Evolutionary conservation across 1,284 basidiomycete species (phyloP), one percentile per base, ranked within the genome.

Genomic region (Earliella scabrosa): DNA sequence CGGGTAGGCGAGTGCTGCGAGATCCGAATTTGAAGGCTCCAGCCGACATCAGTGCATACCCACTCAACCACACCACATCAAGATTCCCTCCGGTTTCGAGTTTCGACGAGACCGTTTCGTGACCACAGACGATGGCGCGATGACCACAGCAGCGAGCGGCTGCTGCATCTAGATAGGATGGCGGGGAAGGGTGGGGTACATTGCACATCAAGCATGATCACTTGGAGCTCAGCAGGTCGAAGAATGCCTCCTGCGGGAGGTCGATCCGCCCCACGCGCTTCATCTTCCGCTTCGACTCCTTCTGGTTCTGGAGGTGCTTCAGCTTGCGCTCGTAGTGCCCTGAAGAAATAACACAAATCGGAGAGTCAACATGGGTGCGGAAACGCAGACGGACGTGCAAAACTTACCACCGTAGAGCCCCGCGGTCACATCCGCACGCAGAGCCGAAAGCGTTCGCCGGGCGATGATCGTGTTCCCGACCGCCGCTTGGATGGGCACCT

Each of bases 351-450:
- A n/a, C n/a, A n/a, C n/a, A n/a, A n/a, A n/a, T n/a, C n/a, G n/a
- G n/a, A n/a, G n/a, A n/a, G 39, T 26, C 27, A 32, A 24, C 44
- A 49, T 38, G n/a, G n/a, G n/a, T n/a, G n/a, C n/a, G n/a, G n/a
- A n/a, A n/a, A n/a, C n/a, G n/a, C 32, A 34, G 32, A 10, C 32
- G 11, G 5, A 43, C 21, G 16, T 41, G 45, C 62, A 56, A 60
- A 49, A 27, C 76, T 61, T 60, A 83, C 94, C 94, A 71, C 95
- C 95, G 67, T 97, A 97, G 40, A 98, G 75, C 0, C 95, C 95
- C 14, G 95, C 95, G 0, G 95, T 97, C 23, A 99, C 97, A 66
- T 99, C 97, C 54, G 97, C 95, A 34, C 95, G 85, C 70, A 93
- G 76, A 0, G 95, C 93, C 32, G 90, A 90, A 44, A 98, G 73